Evolutionary conservation across 345 rosid genomes (phyloP), one percentile per base, ranked within the genome.

Genomic region (Salix viminalis): DNA sequence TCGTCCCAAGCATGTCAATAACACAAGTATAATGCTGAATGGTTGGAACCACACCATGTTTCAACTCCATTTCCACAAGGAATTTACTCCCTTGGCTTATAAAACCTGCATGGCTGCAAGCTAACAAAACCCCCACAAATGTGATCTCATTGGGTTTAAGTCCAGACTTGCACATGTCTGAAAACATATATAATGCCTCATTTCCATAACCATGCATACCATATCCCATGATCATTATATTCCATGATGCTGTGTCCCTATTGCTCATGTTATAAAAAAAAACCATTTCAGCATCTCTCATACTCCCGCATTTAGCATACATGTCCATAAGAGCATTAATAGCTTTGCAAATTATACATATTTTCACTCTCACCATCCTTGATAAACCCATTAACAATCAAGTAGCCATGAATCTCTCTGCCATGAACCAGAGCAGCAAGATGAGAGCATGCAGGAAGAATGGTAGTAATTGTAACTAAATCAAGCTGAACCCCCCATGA

Each of bases 1-100:
- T 60, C 93, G 87, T n/a, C 46, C 96, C 91, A 79, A 91, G 88
- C 92, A 91, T 88, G 84, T 89, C 93, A 71, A 91, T 82, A 32
- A 89, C 86, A 58, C 96, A 91, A 52, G 88, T 69, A 76, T 85
- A 88, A 81, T 91, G 93, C 80, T 87, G 90, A 71, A 87, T 83
- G 26, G 86, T 84, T n/a, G 93, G 93, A 72, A 76, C 73, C 24
- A 91, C 71, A 60, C 87, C 82, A 65, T 80, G 83, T 39, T 60
- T 75, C 2, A 79, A 72, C 83, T 84, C 76, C 91, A 91, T 91
- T 79, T 76, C 76, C 34, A 44, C 72, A 21, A 89, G 50, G 64
- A 88, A 67, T 34, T 67, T 81, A 67, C 56, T 73, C 41, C 93
- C 96, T 77, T 87, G 75, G 61, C 68, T 80, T 73, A 89, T 77